These are phyloP conservation scores for Ramularia endophylla DNA, from an alignment of 2,329 filamentous ascomycete genomes.

Conservation along the genomic window DNA sequence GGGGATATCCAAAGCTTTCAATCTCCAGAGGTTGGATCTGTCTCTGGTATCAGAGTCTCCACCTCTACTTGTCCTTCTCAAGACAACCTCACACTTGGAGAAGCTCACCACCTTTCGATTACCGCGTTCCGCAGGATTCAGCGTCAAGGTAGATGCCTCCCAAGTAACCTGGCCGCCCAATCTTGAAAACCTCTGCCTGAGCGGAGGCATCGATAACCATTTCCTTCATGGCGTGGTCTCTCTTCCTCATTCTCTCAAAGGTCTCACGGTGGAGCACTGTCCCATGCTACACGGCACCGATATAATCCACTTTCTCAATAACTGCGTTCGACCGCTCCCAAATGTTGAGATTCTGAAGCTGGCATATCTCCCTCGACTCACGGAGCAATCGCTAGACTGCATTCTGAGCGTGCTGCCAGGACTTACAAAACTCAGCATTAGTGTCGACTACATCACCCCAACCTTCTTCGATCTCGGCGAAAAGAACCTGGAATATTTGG, in stretches of 20 bases:
- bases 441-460: constrained; percentile 43
- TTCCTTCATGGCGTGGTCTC: constrained; percentile 34
- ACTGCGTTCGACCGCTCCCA: constrained; percentile 21
- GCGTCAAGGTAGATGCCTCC: constrained; percentile 15
- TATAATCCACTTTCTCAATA: constrained; percentile 34
- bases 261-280: constrained; percentile 40
- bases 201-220: constrained; percentile 39
- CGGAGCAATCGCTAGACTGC: constrained; percentile 34
- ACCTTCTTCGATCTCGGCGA: constrained; percentile 32
- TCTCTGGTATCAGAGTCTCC: constrained; percentile 48
- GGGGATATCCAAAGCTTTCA: constrained; percentile 49
- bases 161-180: constrained; percentile 37
- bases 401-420: constrained; percentile 37
- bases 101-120: constrained; percentile 40
- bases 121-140: constrained; percentile 29
- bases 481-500: neutral
- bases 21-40: constrained; percentile 47
- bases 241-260: constrained; percentile 29
- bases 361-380: constrained; percentile 36
- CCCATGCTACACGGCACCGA: constrained; percentile 33
- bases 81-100: constrained; percentile 43
- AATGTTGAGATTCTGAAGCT: constrained; percentile 35
- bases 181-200: constrained; percentile 37
- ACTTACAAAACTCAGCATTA: constrained; percentile 36
- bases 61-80: constrained; percentile 44